These are phyloP conservation scores for Xylaria multiplex DNA, from an alignment of 2,329 filamentous ascomycete species.

Conservation along the genomic window DNA sequence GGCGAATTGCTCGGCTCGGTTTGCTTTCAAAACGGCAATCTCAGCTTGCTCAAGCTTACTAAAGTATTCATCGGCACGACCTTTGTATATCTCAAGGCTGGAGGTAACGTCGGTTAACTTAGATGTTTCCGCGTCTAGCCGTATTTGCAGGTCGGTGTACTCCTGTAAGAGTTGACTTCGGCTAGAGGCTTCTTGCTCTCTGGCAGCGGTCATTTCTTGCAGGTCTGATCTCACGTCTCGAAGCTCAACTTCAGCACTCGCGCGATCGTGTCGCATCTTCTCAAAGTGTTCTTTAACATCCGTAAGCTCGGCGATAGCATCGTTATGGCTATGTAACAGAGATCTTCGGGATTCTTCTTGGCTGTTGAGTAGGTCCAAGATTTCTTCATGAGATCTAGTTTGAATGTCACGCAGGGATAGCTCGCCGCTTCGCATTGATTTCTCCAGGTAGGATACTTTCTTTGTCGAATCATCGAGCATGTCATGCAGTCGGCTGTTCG, in stretches of 20 bases:
- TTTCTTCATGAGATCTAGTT: constrained; percentile 91
- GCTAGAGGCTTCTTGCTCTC: constrained; percentile 88
- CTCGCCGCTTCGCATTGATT: constrained; percentile 85
- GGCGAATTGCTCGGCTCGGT: constrained; percentile 91
- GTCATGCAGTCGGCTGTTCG: constrained; percentile 90
- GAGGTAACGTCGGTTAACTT: constrained; percentile 85
- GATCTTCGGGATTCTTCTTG: constrained; percentile 89
- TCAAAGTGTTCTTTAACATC: constrained; percentile 90
- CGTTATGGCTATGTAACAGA: constrained; percentile 84
- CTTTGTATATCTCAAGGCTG: constrained; percentile 89
- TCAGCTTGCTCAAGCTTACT: constrained; percentile 96
- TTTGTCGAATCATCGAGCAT: constrained; percentile 93
- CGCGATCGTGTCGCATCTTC: constrained; percentile 82
- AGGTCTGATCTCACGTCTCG: constrained; percentile 86
- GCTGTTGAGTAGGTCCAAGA: constrained; percentile 90
- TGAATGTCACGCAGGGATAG: constrained; percentile 91
- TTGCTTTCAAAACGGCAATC: constrained; percentile 92
- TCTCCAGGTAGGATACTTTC: constrained; percentile 90
- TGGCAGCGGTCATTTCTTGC: constrained; percentile 78
- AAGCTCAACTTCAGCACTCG: constrained; percentile 83
- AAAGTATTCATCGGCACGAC: constrained; percentile 94
- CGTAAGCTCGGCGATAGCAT: constrained; percentile 83
- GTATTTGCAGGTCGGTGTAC: constrained; percentile 92
- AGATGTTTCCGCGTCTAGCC: constrained; percentile 87
- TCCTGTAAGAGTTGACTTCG: constrained; percentile 90